Evolutionary conservation across 768 basidiomycete species (phyloP).

Genomic region (Boletus subcaerulescens): DNA sequence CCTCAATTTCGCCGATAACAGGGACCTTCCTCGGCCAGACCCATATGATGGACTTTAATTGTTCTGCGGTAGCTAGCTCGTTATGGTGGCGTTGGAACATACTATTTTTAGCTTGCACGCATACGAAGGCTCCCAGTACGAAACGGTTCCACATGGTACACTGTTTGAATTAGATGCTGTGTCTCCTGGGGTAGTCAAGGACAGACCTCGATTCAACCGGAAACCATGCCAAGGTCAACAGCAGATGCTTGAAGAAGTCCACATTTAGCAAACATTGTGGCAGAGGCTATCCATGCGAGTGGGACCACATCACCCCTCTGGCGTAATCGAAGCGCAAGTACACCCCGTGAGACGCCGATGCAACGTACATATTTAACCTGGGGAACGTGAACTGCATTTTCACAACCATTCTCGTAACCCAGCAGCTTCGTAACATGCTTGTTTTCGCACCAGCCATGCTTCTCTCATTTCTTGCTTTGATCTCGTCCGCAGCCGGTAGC

Average conservation of each 20-base stretch:
- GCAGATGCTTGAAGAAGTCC: background rate
- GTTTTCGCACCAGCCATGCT: constrained; percentile 7
- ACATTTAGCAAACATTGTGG: background rate
- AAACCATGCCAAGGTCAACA: background rate
- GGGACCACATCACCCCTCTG: background rate
- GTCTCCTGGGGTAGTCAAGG: background rate
- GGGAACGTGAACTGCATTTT: background rate
- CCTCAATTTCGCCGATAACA: constrained; percentile 22
- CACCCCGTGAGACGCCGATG: background rate
- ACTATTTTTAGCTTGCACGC: background rate
- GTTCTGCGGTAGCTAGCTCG: background rate
- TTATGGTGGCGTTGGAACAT: background rate
- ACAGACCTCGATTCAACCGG: background rate
- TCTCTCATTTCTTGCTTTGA: constrained; percentile 11
- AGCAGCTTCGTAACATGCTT: constrained; percentile 7
- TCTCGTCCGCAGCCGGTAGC: constrained; percentile 5
- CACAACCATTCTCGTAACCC: background rate
- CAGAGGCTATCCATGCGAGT: background rate
- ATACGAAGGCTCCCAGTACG: background rate
- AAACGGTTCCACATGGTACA: background rate
- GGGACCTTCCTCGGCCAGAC: constrained; percentile 29
- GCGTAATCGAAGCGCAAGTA: background rate
- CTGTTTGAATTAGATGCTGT: constrained; percentile 1
- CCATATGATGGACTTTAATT: constrained; percentile 30
- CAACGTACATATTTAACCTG: constrained; percentile 10